These are phyloP conservation scores for Quercus phellos DNA, from an alignment of 331 rosid species.

Conservation along the genomic window DNA sequence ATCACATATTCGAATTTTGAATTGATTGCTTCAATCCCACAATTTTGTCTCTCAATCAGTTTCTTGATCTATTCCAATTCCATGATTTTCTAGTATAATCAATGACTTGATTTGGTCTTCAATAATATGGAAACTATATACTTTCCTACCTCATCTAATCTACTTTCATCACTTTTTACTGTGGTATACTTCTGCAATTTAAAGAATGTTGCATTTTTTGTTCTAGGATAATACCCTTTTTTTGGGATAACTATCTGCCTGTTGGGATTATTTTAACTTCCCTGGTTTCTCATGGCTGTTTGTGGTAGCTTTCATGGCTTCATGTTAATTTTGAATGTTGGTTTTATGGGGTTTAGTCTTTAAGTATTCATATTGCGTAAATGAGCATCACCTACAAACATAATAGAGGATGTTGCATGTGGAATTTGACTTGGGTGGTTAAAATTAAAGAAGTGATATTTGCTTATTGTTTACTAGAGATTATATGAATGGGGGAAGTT, in stretches of 20 bases:
- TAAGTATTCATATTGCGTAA: not conserved
- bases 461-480: not conserved
- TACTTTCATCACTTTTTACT: not conserved
- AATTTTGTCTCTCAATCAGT: too few relatives aligned
- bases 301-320: not conserved
- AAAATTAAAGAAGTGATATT: not conserved
- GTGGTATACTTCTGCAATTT: not conserved
- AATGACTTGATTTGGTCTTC: too few relatives aligned
- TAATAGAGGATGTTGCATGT: not conserved
- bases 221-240: not conserved
- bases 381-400: not conserved
- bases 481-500: not conserved
- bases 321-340: not conserved
- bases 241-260: not conserved
- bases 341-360: not conserved
- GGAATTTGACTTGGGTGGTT: not conserved
- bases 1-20: too few relatives aligned
- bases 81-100: too few relatives aligned
- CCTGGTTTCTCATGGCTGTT: not conserved
- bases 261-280: not conserved
- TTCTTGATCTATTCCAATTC: too few relatives aligned
- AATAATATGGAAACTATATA: too few relatives aligned
- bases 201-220: not conserved
- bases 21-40: too few relatives aligned
- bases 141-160: not conserved